Evolutionary conservation across 441 rosid species (phyloP).

Genomic region (Corymbia citriodora): DNA sequence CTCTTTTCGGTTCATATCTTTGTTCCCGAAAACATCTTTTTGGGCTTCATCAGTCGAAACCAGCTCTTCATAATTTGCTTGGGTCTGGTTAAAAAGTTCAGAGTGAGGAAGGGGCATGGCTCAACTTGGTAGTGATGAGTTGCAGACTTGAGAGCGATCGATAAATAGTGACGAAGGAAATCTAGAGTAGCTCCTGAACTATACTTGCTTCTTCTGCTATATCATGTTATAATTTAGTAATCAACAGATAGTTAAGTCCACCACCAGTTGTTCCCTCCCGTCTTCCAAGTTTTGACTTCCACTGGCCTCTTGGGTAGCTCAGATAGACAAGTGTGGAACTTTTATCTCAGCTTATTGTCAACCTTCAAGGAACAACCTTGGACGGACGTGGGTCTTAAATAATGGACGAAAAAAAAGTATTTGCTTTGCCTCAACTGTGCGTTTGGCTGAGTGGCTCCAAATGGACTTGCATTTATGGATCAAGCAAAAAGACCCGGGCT

Average conservation of each 20-base stretch:
- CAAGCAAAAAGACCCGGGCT: not conserved
- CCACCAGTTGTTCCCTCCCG: not conserved
- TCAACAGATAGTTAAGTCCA: not conserved
- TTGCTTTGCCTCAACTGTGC: not conserved
- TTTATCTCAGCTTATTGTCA: not conserved
- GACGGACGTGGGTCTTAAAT: not conserved
- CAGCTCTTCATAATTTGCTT: not conserved
- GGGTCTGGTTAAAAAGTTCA: not conserved
- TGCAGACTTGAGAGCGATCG: not conserved
- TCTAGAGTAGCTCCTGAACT: not conserved
- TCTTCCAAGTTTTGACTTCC: not conserved
- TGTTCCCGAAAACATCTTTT: not conserved
- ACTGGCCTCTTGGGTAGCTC: not conserved
- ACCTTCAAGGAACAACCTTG: not conserved
- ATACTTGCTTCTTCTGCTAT: not conserved
- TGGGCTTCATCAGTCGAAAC: not conserved
- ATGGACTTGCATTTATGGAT: not conserved
- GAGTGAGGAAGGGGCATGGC: not conserved
- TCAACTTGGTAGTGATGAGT: not conserved
- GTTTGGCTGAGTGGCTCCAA: not conserved
- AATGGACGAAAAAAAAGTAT: not conserved
- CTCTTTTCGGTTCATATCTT: not conserved
- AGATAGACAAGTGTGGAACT: not conserved
- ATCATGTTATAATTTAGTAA: not conserved
- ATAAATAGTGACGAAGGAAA: not conserved